Conservation (phyloP, 1,284 basidiomycete genomes). For the Boletellus deceptivus region DNA sequence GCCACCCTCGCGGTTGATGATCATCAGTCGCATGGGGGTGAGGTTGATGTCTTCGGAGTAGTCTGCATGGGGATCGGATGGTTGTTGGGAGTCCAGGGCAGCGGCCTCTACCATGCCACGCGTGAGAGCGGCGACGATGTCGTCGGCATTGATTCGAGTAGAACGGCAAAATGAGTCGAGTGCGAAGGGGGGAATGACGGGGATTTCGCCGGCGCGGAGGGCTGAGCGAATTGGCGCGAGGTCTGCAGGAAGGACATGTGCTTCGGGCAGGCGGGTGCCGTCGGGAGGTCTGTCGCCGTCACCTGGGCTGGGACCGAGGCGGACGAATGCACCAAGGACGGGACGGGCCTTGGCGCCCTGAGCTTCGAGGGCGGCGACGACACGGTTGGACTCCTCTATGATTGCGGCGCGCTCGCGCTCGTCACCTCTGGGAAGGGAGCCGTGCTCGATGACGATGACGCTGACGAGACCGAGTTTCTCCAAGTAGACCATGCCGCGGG, state of each 20-base stretch:
- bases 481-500: slow-evolving; percentile 90
- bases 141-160: slow-evolving; percentile 85
- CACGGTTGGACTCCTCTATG: slow-evolving; percentile 75
- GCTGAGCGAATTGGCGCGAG: slow-evolving; percentile 84
- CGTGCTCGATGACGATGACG: slow-evolving; percentile 93
- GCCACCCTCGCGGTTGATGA: slow-evolving; percentile 96
- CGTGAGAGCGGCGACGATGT: slow-evolving; percentile 86
- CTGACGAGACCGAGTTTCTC: slow-evolving; percentile 94
- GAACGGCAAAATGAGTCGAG: slow-evolving; percentile 89
- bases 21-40: slow-evolving; percentile 91
- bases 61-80: slow-evolving; percentile 32
- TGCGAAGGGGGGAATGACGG: slow-evolving; percentile 93
- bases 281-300: slow-evolving; percentile 39
- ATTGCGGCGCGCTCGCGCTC: slow-evolving; percentile 61
- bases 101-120: slow-evolving; percentile 81
- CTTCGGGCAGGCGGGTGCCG: slow-evolving; percentile 55
- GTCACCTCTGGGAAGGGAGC: slow-evolving; percentile 68
- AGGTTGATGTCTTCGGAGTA: slow-evolving; percentile 63
- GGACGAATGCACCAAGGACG: slow-evolving; percentile 81
- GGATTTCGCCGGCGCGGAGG: slow-evolving; percentile 90
- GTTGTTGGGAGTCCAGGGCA: slow-evolving; percentile 34
- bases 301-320: slow-evolving; percentile 74
- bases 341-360: slow-evolving; percentile 88
- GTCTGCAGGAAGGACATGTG: slow-evolving; percentile 74
- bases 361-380: slow-evolving; percentile 81